Conservation (phyloP, 306 rosid genomes). For the Acacia confusa region DNA sequence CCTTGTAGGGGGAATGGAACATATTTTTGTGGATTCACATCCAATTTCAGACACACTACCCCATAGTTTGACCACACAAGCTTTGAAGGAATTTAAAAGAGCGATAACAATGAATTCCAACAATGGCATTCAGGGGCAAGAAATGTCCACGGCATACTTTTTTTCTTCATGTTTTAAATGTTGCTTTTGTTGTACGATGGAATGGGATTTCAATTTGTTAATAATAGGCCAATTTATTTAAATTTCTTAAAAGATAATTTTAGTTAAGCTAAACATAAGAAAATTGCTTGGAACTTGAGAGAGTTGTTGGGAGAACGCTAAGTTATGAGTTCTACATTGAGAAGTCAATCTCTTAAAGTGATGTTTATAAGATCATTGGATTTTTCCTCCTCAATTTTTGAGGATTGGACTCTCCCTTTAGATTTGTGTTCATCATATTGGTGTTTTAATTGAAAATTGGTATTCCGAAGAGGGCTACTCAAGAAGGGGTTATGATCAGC, state of each 20-base stretch:
- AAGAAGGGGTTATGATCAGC: too few relatives aligned
- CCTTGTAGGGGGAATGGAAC: slow-evolving; percentile 11
- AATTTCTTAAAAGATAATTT: too few relatives aligned
- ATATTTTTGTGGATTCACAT: slow-evolving; percentile 43
- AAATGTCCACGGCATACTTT: background rate
- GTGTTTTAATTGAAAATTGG: too few relatives aligned
- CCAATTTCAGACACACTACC: slow-evolving; percentile 30
- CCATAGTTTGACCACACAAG: slow-evolving; percentile 23
- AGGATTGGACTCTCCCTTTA: too few relatives aligned
- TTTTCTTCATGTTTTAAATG: background rate
- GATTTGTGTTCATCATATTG: too few relatives aligned
- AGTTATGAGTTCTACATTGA: too few relatives aligned
- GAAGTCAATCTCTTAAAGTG: too few relatives aligned
- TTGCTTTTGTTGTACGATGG: background rate
- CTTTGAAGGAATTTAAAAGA: background rate
- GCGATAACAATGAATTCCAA: background rate
- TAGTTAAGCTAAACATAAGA: background rate
- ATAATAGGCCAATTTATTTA: background rate
- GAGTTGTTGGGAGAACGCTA: background rate
- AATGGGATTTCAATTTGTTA: background rate
- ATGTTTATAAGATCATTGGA: too few relatives aligned
- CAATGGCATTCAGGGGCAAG: background rate
- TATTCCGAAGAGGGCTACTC: too few relatives aligned
- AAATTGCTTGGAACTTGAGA: background rate
- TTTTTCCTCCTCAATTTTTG: too few relatives aligned